These are phyloP conservation scores for Eimeria brunetti DNA, from an alignment of 169 alveolate species.

Conservation along the genomic window DNA sequence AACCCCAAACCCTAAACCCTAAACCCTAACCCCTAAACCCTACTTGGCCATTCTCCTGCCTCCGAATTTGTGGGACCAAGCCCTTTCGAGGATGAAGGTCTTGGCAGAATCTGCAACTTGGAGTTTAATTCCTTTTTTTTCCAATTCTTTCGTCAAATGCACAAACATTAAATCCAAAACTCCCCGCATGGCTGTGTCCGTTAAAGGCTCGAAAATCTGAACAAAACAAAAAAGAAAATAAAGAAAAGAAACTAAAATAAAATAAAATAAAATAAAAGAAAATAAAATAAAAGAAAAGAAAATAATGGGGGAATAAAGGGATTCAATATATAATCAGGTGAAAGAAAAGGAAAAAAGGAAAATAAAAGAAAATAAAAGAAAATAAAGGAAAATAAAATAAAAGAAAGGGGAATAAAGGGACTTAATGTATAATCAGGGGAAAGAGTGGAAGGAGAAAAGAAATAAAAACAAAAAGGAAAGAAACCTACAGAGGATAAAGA, in stretches of 20 bases:
- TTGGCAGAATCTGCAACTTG: slow-evolving; percentile 21
- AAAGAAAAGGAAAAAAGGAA: too few relatives aligned
- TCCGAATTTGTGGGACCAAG: slow-evolving; percentile 58
- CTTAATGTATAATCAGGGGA: not conserved
- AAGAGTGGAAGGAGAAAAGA: not conserved
- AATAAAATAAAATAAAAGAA: not conserved
- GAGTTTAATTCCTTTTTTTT: slow-evolving; percentile 1
- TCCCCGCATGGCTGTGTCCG: slow-evolving; percentile 11
- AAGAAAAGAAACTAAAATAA: not conserved
- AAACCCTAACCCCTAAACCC: slow-evolving; percentile 63
- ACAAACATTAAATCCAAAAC: slow-evolving; percentile 1
- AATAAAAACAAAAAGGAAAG: too few relatives aligned
- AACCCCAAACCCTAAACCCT: slow-evolving; percentile 12
- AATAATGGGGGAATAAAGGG: not conserved
- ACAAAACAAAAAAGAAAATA: not conserved
- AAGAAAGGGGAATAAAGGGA: not conserved
- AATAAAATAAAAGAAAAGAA: not conserved
- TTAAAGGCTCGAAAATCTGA: slow-evolving; percentile 70
- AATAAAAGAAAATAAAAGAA: not conserved
- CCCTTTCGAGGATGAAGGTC: slow-evolving; percentile 40
- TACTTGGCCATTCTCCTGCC: slow-evolving; percentile 47
- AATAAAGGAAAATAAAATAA: not conserved
- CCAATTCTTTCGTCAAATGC: not conserved
- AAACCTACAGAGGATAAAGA: not conserved
- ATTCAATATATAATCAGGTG: too few relatives aligned